Evolutionary conservation across 1,284 basidiomycete species (phyloP), one percentile per base, ranked within the genome.

Genomic region (Apiotrichum gracile): DNA sequence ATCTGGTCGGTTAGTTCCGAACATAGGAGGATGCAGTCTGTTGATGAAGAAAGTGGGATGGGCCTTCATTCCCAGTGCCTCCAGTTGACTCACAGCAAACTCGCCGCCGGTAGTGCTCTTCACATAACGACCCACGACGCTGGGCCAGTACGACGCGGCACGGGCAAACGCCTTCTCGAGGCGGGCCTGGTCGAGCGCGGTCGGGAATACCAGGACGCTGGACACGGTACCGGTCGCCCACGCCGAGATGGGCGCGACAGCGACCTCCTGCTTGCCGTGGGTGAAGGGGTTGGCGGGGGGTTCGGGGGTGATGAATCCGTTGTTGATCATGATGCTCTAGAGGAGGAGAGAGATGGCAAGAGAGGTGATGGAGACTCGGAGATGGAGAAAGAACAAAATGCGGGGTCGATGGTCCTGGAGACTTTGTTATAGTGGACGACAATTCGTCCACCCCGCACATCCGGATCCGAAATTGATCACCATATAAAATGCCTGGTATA

Each of bases 191-290:
- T 63, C 60, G 31, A 64, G 54, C 22, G 48, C 42, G 8, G 52
- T 54, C 7, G 63, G 61, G 47, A 66, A 63, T 41, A 52, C 52
- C 29, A 65, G 60, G 5, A 63, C 58, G 17, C 47, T 50, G 1
- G 45, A 26, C 22, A 66, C 43, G 9, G 25, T 19, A 10, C 65
- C 65, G 5, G 57, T 27, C n/a, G 61, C 45, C 63, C 63, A 66
- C 14, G 55, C 45, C 3, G 63, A 53, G 51, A 64, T 55, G 24
- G 61, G 58, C 10, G 58, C 55, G 33, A 66, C 34, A 22, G 64
- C 57, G 1, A 63, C 44, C 22, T 48, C 43, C 42, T 54, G 52
- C 49, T 47, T 46, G 22, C 52, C 54, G n/a, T 19, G 16, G 25
- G 53, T 51, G 17, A 41, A 40, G 25, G 59, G 59, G 51, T 61